A percentile compares a stretch with the other conserved stretches of the same genome.
These are phyloP conservation scores for Neonectria faginata DNA, from an alignment of 2,329 filamentous ascomycete genomes.

Conservation along the genomic window DNA sequence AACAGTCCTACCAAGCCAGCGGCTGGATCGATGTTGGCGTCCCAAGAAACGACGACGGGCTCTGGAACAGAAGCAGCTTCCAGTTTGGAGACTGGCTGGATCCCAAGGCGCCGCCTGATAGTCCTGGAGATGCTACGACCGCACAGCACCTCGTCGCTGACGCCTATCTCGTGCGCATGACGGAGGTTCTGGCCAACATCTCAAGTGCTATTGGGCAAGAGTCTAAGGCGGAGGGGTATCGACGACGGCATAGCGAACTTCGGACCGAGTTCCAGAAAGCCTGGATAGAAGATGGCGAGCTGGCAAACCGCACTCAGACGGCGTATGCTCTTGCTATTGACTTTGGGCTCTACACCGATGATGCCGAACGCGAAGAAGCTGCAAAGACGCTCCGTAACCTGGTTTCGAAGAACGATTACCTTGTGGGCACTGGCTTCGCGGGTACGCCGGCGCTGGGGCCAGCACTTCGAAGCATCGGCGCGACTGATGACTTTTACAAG, in stretches of 20 bases:
- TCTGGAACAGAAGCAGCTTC: conserved; percentile 26
- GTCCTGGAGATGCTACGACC: conserved; percentile 54
- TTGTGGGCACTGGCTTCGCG: conserved; percentile 56
- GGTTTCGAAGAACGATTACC: conserved; percentile 50
- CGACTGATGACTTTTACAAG: conserved; percentile 54
- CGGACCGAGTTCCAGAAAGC: conserved; percentile 46
- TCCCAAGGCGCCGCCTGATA: conserved; percentile 54
- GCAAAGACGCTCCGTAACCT: conserved; percentile 47
- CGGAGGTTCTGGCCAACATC: conserved; percentile 51
- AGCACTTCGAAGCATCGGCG: conserved; percentile 34
- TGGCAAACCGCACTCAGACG: conserved; percentile 56
- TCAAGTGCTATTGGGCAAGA: conserved; percentile 46
- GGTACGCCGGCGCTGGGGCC: conserved; percentile 8
- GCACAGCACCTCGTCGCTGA: conserved; percentile 56
- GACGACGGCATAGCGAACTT: conserved; percentile 34
- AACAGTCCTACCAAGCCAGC: conserved; percentile 16
- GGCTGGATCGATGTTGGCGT: conserved; percentile 14
- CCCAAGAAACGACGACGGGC: conserved; percentile 13
- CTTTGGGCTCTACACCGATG: conserved; percentile 50
- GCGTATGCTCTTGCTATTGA: conserved; percentile 53
- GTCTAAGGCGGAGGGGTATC: conserved; percentile 41
- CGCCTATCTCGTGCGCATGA: conserved; percentile 59
- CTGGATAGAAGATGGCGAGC: conserved; percentile 48
- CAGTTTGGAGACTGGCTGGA: conserved; percentile 63
- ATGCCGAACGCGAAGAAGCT: conserved; percentile 29